A percentile compares a stretch with the other conserved stretches of the same genome.
Conservation (phyloP, 2,329 filamentous ascomycete species). For the Phoma sp. region DNA sequence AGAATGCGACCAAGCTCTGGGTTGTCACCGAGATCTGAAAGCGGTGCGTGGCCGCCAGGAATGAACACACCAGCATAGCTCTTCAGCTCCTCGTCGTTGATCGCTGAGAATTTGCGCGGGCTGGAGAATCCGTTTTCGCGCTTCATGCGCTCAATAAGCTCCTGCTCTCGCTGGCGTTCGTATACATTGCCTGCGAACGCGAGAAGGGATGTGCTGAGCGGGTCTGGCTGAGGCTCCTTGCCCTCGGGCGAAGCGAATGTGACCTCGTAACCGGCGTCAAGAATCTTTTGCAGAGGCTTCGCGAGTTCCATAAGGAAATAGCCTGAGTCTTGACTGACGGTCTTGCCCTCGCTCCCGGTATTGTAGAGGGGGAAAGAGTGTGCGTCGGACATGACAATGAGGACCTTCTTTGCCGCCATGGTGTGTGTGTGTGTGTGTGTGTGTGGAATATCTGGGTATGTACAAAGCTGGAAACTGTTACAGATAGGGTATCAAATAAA, state of each 20-base stretch:
- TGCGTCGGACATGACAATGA: slow-evolving; percentile 55
- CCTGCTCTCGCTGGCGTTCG: slow-evolving; percentile 50
- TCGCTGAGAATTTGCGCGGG: slow-evolving; percentile 49
- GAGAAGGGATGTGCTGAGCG: slow-evolving; percentile 50
- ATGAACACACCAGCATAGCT: slow-evolving; percentile 53
- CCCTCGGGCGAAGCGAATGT: slow-evolving; percentile 56
- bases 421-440: background rate
- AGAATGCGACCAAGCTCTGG: slow-evolving; percentile 53
- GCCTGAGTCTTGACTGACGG: slow-evolving; percentile 34
- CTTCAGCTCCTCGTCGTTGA: slow-evolving; percentile 51
- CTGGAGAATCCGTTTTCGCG: slow-evolving; percentile 52
- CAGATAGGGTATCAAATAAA: background rate
- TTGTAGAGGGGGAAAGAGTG: slow-evolving; percentile 44
- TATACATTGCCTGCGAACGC: slow-evolving; percentile 57
- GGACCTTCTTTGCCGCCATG: slow-evolving; percentile 49
- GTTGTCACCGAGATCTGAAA: slow-evolving; percentile 52
- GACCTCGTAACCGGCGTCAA: slow-evolving; percentile 49
- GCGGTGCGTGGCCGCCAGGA: slow-evolving; percentile 55
- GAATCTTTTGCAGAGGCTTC: slow-evolving; percentile 38
- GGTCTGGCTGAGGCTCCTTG: slow-evolving; percentile 51
- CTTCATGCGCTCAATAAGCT: slow-evolving; percentile 54
- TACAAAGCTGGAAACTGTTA: background rate
- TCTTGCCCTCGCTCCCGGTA: slow-evolving; percentile 32
- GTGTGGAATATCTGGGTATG: background rate
- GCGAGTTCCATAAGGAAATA: slow-evolving; percentile 45